Base-by-base conservation (phyloP, 2,329 filamentous ascomycete species). In the Diaporthe humulicola region DNA sequence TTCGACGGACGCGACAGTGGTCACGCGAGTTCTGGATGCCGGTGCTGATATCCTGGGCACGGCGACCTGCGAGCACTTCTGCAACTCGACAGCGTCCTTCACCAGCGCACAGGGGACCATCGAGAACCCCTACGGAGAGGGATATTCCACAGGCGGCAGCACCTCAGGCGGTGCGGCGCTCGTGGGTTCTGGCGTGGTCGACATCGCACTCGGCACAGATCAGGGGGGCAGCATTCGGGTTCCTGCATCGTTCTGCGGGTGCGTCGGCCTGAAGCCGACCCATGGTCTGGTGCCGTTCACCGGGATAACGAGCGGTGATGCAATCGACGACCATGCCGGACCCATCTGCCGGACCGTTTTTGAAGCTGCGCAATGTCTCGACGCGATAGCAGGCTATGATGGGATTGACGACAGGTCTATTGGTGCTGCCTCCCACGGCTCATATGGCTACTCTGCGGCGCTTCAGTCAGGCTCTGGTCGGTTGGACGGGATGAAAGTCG, bases 51-150 rank as follows among this genome's bases (percentile, higher is more conserved):
- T 91, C 22, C 82, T 85, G 10, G 86, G 89, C 15, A 90, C 88
- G 0, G 83, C 87, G 1, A 85, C 85, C 0, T 91, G 89, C 74
- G 89, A 91, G 75, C 89, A 89, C 77, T 86, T 87, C 64, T 90
- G 87, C 76, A 86, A 86, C 74, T 86, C 85, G 0, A 86, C 87
- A 1, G 84, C 85, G 0, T 87, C 86, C 0, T 88, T 86, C 75
- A 88, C 86, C 0, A 85, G 84, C 48, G 85, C 85, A 8, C 86
- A 85, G 22, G 87, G 88, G 0, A 80, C 81, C 0, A 83, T 89
- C 8, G 82, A 89, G 15, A 89, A 88, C 58, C 87, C 88, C 0
- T 82, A 83, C 40, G 78, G 77, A 0, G 78, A 80, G 66, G 87
- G 87, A 0, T 89, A 89, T 76, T 87, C 84, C 1, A 82, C 85